Evolutionary conservation across 1,284 basidiomycete genomes (phyloP).

Genomic region (Rhodotorula sp.): DNA sequence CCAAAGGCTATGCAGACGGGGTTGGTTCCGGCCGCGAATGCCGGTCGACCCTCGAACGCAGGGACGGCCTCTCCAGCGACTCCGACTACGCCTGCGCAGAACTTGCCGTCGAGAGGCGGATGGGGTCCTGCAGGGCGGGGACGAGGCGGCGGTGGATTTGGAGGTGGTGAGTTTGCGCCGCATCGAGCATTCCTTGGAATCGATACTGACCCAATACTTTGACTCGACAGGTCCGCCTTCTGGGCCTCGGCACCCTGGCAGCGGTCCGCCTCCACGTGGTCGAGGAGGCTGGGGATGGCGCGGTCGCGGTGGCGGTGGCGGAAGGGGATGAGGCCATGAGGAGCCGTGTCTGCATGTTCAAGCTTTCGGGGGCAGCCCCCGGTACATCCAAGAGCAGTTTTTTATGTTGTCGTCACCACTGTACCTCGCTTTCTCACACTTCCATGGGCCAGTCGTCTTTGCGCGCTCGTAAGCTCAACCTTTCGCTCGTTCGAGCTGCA

Average conservation of each 20-base stretch:
- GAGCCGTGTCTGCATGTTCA: no score
- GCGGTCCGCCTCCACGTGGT: not conserved
- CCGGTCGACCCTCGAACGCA: not conserved
- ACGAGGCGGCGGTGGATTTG: slow-evolving; percentile 1
- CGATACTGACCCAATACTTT: not conserved
- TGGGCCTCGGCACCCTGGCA: no score
- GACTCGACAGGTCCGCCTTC: not conserved
- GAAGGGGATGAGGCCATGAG: not conserved
- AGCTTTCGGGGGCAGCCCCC: no score
- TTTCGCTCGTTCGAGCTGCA: not conserved
- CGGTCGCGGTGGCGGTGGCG: not conserved
- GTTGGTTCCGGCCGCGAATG: not conserved
- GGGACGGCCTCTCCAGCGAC: not conserved
- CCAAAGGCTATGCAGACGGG: slow-evolving; percentile 23
- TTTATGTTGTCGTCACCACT: not conserved
- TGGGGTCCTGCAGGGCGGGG: slow-evolving; percentile 1
- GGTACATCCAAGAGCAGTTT: not conserved
- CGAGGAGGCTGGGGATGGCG: slow-evolving; percentile 7
- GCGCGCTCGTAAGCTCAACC: not conserved
- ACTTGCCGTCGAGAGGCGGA: not conserved
- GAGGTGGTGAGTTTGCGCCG: not conserved
- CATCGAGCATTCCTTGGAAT: not conserved
- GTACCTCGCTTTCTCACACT: not conserved
- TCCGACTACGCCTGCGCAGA: not conserved
- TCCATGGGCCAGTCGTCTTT: not conserved